Conservation (phyloP, 768 basidiomycete species). For the Rhizopogon sp. region DNA sequence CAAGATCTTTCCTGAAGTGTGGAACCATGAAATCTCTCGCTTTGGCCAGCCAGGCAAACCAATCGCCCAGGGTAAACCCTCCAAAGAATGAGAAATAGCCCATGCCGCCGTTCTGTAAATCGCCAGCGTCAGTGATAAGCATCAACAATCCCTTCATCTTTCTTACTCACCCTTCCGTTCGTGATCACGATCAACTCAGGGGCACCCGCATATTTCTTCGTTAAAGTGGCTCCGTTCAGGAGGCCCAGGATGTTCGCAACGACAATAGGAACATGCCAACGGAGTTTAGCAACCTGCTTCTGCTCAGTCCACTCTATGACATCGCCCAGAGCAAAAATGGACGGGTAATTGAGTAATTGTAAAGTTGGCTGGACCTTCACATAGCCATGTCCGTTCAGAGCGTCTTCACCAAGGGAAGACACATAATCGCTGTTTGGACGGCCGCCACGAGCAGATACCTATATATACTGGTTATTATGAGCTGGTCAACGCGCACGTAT, state of each 20-base stretch:
- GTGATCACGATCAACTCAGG: slow-evolving; percentile 51
- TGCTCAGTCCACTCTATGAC: slow-evolving; percentile 60
- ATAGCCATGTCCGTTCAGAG: slow-evolving; percentile 31
- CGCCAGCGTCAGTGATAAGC: slow-evolving; percentile 5
- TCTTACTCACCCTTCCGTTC: slow-evolving; percentile 43
- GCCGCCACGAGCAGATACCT: slow-evolving; percentile 26
- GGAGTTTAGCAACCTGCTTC: slow-evolving; percentile 49
- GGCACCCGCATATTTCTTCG: slow-evolving; percentile 44
- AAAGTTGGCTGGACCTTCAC: slow-evolving; percentile 56
- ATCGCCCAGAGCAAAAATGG: slow-evolving; percentile 65
- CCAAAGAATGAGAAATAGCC: slow-evolving; percentile 37
- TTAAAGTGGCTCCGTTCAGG: slow-evolving; percentile 30
- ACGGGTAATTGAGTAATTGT: slow-evolving; percentile 44
- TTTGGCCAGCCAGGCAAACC: slow-evolving; percentile 37
- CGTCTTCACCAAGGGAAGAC: slow-evolving; percentile 34
- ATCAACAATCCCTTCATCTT: neutral
- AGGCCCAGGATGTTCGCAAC: slow-evolving; percentile 44
- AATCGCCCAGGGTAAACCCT: slow-evolving; percentile 41
- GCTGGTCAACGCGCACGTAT: neutral
- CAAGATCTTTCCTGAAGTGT: slow-evolving; percentile 22
- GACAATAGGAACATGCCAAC: slow-evolving; percentile 39
- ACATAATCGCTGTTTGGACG: slow-evolving; percentile 54
- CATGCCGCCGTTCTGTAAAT: slow-evolving; percentile 33
- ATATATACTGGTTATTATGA: neutral
- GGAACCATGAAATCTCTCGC: slow-evolving; percentile 27